Percentiles rank a stretch among this genome's conserved stretches.
phyloP scores from a whole-genome alignment of 768 basidiomycete genomes.

The Lactarius deliciosus region DNA sequence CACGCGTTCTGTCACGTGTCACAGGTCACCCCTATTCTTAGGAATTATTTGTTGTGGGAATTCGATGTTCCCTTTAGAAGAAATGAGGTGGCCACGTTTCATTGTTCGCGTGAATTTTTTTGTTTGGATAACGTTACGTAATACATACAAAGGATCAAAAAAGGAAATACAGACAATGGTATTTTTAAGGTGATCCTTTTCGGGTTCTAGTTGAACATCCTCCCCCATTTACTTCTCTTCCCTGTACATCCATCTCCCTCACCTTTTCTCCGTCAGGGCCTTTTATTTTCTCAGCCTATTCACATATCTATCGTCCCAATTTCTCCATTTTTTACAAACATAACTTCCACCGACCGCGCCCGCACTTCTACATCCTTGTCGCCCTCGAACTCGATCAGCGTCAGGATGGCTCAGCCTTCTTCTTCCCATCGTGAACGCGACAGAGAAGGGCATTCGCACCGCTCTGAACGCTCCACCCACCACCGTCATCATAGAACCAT shows the following conservation, averaged over 20 bases:
- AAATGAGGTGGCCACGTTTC: slow-evolving; percentile 28
- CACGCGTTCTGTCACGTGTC: slow-evolving; percentile 19
- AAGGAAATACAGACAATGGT: slow-evolving; percentile 33
- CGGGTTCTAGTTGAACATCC: slow-evolving; percentile 35
- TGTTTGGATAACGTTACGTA: slow-evolving; percentile 34
- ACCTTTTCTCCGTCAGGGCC: slow-evolving; percentile 17
- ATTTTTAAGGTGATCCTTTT: slow-evolving; percentile 27
- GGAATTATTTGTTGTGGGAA: slow-evolving; percentile 24
- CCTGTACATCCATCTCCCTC: slow-evolving; percentile 31
- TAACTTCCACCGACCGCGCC: slow-evolving; percentile 66
- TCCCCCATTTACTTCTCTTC: slow-evolving; percentile 30
- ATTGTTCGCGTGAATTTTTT: slow-evolving; percentile 31
- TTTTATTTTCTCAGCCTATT: slow-evolving; percentile 12
- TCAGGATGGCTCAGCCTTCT: slow-evolving; percentile 86
- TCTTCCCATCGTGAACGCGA: slow-evolving; percentile 69
- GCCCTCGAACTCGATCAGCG: slow-evolving; percentile 62
- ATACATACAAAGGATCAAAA: slow-evolving; percentile 29
- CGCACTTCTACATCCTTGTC: slow-evolving; percentile 72
- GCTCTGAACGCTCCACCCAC: slow-evolving; percentile 57
- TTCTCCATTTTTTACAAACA: slow-evolving; percentile 36
- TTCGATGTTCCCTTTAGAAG: slow-evolving; percentile 19
- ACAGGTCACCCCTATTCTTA: slow-evolving; percentile 8
- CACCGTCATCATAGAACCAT: slow-evolving; percentile 83
- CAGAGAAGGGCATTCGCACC: slow-evolving; percentile 51
- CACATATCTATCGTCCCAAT: slow-evolving; percentile 1